These are phyloP conservation scores for Salvia miltiorrhiza DNA, from an alignment of 257 asterid genomes.

Conservation along the genomic window DNA sequence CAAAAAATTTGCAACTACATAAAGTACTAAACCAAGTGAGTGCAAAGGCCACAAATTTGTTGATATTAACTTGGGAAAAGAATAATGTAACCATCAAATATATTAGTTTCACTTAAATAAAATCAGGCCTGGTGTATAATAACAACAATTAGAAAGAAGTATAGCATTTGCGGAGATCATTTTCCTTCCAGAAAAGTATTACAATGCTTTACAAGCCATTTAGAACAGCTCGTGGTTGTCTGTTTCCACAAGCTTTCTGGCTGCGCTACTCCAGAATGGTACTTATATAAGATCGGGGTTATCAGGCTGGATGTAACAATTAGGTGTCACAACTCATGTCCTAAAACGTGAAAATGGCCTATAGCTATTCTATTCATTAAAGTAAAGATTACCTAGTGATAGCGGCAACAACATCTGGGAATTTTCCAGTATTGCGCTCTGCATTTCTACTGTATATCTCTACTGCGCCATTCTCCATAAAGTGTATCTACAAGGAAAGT, in stretches of 20 bases:
- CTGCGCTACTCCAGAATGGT: not conserved
- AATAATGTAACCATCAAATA: not conserved
- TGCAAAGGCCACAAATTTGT: not conserved
- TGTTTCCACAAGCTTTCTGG: not conserved
- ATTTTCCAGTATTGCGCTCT: conserved; percentile 90
- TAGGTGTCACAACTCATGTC: conserved; percentile 2
- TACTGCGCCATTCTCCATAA: conserved; percentile 76
- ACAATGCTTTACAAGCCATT: not conserved
- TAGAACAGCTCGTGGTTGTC: conserved; percentile 5
- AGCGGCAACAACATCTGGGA: conserved; percentile 84
- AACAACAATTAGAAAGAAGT: not conserved
- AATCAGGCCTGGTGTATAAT: not conserved
- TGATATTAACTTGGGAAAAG: not conserved
- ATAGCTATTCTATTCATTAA: conserved; percentile 10
- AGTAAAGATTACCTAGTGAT: conserved; percentile 59
- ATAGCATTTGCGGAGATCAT: not conserved
- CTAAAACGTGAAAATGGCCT: conserved; percentile 1
- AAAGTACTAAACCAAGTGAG: conserved; percentile 2
- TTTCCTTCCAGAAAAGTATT: conserved; percentile 1
- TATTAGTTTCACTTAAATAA: not conserved
- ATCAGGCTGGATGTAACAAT: not conserved
- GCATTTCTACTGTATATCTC: conserved; percentile 99
- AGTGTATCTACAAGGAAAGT: conserved; percentile 64
- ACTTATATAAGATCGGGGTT: not conserved
- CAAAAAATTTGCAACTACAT: too few relatives aligned